phyloP scores from a whole-genome alignment of 495 filamentous ascomycete genomes.

The Bombardia bombarda region DNA sequence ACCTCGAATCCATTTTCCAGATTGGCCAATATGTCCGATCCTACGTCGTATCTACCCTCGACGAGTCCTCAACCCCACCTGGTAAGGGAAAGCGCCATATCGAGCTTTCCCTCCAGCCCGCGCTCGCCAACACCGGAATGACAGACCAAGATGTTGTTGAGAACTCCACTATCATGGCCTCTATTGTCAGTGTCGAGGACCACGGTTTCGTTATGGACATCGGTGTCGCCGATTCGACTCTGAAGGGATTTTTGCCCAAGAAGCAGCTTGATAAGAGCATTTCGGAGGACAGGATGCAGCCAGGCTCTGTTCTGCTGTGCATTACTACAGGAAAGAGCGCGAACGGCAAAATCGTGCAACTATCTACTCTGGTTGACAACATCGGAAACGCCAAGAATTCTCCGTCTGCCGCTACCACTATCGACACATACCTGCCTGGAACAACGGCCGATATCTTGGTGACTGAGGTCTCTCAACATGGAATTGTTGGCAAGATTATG shows the following conservation, averaged over 20 bases:
- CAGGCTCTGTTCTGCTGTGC: constrained; percentile 75
- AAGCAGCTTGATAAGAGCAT: constrained; percentile 66
- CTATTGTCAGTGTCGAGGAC: constrained; percentile 84
- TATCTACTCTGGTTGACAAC: constrained; percentile 66
- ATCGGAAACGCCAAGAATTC: constrained; percentile 60
- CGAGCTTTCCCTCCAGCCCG: constrained; percentile 73
- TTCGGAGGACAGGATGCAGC: constrained; percentile 52
- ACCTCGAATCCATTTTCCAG: constrained; percentile 64
- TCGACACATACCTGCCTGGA: constrained; percentile 84
- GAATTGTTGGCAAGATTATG: constrained; percentile 75
- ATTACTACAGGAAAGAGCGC: constrained; percentile 66
- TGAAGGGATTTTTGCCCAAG: constrained; percentile 82
- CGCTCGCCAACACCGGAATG: constrained; percentile 65
- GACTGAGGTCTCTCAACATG: constrained; percentile 55
- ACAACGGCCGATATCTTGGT: constrained; percentile 81
- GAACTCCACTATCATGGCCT: constrained; percentile 74
- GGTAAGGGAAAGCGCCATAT: constrained; percentile 70
- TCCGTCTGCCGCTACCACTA: constrained; percentile 69
- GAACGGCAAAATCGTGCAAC: constrained; percentile 75
- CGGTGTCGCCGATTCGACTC: constrained; percentile 54
- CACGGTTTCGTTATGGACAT: constrained; percentile 93
- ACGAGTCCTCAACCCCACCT: constrained; percentile 35
- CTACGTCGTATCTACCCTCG: constrained; percentile 68
- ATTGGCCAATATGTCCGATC: constrained; percentile 86
- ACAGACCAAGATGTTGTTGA: constrained; percentile 58